A percentile compares a stretch with the other conserved stretches of the same genome.
phyloP scores from a whole-genome alignment of 2,329 filamentous ascomycete genomes.

The Scytalidium lignicola region DNA sequence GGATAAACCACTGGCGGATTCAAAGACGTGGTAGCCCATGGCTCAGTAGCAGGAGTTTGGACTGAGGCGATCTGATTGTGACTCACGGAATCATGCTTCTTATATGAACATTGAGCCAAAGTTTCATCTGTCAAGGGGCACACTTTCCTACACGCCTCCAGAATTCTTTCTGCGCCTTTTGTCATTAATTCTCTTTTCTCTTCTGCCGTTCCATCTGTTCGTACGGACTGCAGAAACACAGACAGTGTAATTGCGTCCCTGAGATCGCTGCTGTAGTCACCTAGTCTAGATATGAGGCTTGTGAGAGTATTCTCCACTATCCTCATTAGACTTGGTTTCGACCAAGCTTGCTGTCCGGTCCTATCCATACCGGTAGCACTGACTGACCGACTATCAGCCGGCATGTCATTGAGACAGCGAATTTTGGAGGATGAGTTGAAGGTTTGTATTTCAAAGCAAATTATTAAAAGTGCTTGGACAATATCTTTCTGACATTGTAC shows the following conservation, averaged over 20 bases:
- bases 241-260: conserved; percentile 28
- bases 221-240: conserved; percentile 25
- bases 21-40: neutral
- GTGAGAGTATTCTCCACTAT: conserved; percentile 27
- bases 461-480: conserved; percentile 11
- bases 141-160: conserved; percentile 13
- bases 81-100: neutral
- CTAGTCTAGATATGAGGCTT: conserved; percentile 21
- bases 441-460: conserved; percentile 15
- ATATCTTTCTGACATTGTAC: conserved; percentile 13
- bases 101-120: neutral
- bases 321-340: conserved; percentile 22
- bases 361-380: neutral
- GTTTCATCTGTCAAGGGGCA: neutral
- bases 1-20: neutral
- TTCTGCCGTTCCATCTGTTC: conserved; percentile 21
- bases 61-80: neutral
- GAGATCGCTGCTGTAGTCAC: conserved; percentile 23
- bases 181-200: conserved; percentile 23
- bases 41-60: neutral
- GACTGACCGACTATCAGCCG: neutral
- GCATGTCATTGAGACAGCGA: neutral
- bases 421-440: conserved; percentile 4
- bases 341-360: conserved; percentile 5
- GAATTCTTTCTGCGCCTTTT: conserved; percentile 24